Evolutionary conservation across 1,284 basidiomycete species (phyloP).

Genomic region (Heterobasidion annosum): DNA sequence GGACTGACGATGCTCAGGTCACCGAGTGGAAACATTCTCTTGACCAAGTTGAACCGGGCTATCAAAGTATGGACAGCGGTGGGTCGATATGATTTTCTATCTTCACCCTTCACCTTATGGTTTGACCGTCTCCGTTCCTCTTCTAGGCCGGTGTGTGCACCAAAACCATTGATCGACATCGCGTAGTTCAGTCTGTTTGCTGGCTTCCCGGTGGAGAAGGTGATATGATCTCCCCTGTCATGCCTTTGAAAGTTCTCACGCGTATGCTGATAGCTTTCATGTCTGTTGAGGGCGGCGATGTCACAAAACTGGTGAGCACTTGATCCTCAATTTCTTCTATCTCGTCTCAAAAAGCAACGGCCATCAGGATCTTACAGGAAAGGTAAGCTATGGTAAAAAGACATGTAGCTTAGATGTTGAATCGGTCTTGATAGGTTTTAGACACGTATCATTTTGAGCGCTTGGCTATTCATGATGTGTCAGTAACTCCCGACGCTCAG

Average conservation of each 20-base stretch:
- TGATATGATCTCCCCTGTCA: constrained; percentile 18
- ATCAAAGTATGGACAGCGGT: constrained; percentile 75
- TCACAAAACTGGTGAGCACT: constrained; percentile 35
- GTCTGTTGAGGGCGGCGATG: constrained; percentile 44
- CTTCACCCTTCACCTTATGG: not conserved
- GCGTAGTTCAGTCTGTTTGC: constrained; percentile 54
- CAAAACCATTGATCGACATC: constrained; percentile 58
- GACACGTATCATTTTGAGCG: constrained; percentile 55
- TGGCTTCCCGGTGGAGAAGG: constrained; percentile 68
- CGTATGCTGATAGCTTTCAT: constrained; percentile 32
- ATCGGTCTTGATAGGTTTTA: constrained; percentile 42
- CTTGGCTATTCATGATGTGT: constrained; percentile 65
- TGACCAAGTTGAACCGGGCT: constrained; percentile 62
- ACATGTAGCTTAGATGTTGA: not conserved
- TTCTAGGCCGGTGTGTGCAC: constrained; percentile 61
- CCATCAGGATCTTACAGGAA: constrained; percentile 42
- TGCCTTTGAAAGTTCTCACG: not conserved
- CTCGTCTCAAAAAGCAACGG: not conserved
- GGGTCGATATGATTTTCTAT: constrained; percentile 12
- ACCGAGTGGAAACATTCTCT: constrained; percentile 48
- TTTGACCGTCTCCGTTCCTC: not conserved
- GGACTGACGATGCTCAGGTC: constrained; percentile 36
- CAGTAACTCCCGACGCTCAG: constrained; percentile 57
- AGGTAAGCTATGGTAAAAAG: constrained; percentile 15
- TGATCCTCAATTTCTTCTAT: not conserved